Conservation (phyloP, 2,329 filamentous ascomycete genomes). For the Arthrobotrys megalospora region DNA sequence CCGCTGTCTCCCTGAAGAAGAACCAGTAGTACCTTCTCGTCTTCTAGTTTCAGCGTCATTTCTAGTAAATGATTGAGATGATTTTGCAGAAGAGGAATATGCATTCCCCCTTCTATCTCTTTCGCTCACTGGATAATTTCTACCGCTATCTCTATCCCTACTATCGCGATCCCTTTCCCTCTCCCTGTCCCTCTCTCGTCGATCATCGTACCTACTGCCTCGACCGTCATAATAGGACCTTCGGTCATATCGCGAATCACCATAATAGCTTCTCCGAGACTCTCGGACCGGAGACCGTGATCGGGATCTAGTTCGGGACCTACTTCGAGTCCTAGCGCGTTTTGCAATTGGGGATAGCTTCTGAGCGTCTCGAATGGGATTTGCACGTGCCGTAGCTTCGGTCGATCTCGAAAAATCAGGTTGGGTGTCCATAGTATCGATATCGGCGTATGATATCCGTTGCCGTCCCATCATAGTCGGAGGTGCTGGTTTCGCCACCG, state of each 20-base stretch:
- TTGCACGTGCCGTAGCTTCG: slow-evolving; percentile 35
- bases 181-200: slow-evolving; percentile 57
- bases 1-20: slow-evolving; percentile 67
- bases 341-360: slow-evolving; percentile 60
- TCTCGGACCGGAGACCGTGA: slow-evolving; percentile 60
- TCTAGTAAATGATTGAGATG: slow-evolving; percentile 72
- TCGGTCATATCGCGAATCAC: slow-evolving; percentile 62
- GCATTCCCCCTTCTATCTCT: slow-evolving; percentile 72
- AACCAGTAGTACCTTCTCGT: slow-evolving; percentile 71
- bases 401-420: slow-evolving; percentile 58
- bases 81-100: slow-evolving; percentile 69
- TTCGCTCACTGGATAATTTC: slow-evolving; percentile 77
- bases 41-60: slow-evolving; percentile 78
- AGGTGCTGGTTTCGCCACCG: slow-evolving; percentile 12
- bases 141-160: slow-evolving; percentile 69
- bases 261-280: slow-evolving; percentile 62
- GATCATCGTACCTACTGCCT: slow-evolving; percentile 57
- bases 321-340: slow-evolving; percentile 64
- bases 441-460: slow-evolving; percentile 65
- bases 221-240: slow-evolving; percentile 61
- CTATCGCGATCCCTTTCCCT: slow-evolving; percentile 66
- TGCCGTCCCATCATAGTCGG: slow-evolving; percentile 60
- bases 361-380: slow-evolving; percentile 31
- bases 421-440: slow-evolving; percentile 64
- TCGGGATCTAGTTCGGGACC: slow-evolving; percentile 61